Evolutionary conservation across 1,284 basidiomycete species (phyloP).

Genomic region (Lentinula novae-zelandiae): DNA sequence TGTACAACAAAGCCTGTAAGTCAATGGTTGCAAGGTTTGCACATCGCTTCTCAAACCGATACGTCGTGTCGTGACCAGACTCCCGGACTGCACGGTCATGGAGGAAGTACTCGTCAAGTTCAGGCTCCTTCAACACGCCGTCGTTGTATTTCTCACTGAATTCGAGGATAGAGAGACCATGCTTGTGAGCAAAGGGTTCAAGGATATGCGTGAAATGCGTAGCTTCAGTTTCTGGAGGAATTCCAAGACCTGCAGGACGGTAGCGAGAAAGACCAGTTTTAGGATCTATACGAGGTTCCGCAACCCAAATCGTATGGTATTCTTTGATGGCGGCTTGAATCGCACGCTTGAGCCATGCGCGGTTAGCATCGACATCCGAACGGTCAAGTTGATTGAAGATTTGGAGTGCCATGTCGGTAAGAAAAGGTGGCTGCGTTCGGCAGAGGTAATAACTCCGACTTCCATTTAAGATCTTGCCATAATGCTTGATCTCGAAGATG

Average conservation of each 20-base stretch:
- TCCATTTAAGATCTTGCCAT: conserved; percentile 85
- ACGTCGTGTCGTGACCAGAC: conserved; percentile 96
- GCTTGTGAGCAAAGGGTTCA: conserved; percentile 90
- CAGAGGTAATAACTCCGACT: conserved; percentile 89
- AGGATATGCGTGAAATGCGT: conserved; percentile 97
- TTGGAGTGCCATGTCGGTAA: conserved; percentile 97
- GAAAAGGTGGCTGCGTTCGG: conserved; percentile 95
- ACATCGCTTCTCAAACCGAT: conserved; percentile 94
- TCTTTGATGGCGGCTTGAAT: conserved; percentile 98
- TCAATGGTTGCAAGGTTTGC: conserved; percentile 97
- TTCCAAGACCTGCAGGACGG: conserved; percentile 92
- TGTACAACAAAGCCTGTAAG: conserved; percentile 85
- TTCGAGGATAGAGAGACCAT: conserved; percentile 94
- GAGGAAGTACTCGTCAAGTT: conserved; percentile 94
- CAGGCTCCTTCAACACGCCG: conserved; percentile 80
- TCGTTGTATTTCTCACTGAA: conserved; percentile 97
- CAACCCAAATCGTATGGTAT: conserved; percentile 97
- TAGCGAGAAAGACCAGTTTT: conserved; percentile 93
- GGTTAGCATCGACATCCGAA: conserved; percentile 78
- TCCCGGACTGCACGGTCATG: conserved; percentile 95
- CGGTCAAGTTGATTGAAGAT: conserved; percentile 96
- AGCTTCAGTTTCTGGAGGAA: conserved; percentile 97
- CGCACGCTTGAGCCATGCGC: conserved; percentile 89
- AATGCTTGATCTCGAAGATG: conserved; percentile 98
- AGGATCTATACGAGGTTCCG: conserved; percentile 88